These are phyloP conservation scores for Beauveria sp. DNA, from an alignment of 2,329 filamentous ascomycete species.

Conservation along the genomic window DNA sequence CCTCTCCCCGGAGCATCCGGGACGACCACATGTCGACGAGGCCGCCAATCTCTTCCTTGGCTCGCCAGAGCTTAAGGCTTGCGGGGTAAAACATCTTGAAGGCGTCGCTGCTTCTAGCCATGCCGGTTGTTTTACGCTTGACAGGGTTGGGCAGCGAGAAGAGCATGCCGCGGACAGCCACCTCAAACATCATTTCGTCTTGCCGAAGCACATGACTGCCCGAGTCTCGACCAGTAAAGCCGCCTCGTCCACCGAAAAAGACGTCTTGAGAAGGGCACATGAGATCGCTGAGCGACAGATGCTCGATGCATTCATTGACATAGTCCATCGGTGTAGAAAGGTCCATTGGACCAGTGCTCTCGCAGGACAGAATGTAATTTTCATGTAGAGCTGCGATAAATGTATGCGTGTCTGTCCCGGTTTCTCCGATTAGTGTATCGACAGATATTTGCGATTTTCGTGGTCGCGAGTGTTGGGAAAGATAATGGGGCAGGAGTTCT, in stretches of 20 bases:
- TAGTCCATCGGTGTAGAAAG: conserved; percentile 62
- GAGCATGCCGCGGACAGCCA: conserved; percentile 77
- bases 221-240: conserved; percentile 44
- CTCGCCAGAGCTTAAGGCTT: conserved; percentile 74
- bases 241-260: conserved; percentile 56
- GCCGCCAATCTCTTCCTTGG: conserved; percentile 72
- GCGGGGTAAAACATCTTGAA: conserved; percentile 91
- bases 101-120: conserved; percentile 47
- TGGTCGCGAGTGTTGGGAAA: conserved; percentile 49
- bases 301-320: conserved; percentile 77
- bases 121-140: conserved; percentile 51
- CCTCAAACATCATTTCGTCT: conserved; percentile 90
- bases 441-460: conserved; percentile 59
- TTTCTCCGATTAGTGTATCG: conserved; percentile 81
- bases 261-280: conserved; percentile 66
- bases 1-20: conserved; percentile 50
- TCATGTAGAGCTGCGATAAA: conserved; percentile 89
- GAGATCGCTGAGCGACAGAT: conserved; percentile 80
- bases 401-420: conserved; percentile 83
- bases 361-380: conserved; percentile 84
- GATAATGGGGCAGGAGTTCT: conserved; percentile 52
- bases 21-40: conserved; percentile 63
- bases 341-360: conserved; percentile 42
- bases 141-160: conserved; percentile 84
- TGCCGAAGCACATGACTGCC: conserved; percentile 73